A percentile compares a stretch with the other conserved stretches of the same genome.
Conservation (phyloP, 2,329 filamentous ascomycete species). For the Niveomyces coronatus region DNA sequence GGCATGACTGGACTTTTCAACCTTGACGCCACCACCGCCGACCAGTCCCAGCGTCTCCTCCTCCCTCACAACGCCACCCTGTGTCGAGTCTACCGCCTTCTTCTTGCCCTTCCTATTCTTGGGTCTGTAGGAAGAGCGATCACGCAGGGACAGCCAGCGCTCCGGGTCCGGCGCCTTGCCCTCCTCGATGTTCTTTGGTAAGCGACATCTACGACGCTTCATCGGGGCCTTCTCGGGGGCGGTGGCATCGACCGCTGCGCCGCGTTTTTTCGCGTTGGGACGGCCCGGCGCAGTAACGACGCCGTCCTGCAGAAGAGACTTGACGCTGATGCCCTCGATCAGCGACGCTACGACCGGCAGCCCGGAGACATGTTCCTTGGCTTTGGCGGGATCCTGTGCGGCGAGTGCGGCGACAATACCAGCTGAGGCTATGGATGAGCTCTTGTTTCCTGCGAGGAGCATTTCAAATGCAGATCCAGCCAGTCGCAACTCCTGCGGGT, state of each 20-base stretch:
- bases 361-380: constrained; percentile 42
- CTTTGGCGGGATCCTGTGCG: constrained; percentile 44
- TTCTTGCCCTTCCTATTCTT: constrained; percentile 91
- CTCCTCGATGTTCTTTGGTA: constrained; percentile 66
- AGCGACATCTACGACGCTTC: constrained; percentile 48
- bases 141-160: constrained; percentile 83
- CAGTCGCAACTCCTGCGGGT: constrained; percentile 53
- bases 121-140: constrained; percentile 78
- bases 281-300: constrained; percentile 36
- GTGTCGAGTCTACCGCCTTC: constrained; percentile 66
- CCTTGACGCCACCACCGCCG: constrained; percentile 53
- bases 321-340: constrained; percentile 48
- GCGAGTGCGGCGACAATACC: constrained; percentile 81
- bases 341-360: constrained; percentile 55
- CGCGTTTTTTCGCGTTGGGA: constrained; percentile 37
- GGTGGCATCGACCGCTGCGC: constrained; percentile 22
- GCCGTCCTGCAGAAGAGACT: constrained; percentile 54
- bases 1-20: constrained; percentile 44
- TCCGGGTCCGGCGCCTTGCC: constrained; percentile 79
- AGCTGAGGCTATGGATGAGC: constrained; percentile 61
- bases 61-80: constrained; percentile 73
- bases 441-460: constrained; percentile 54
- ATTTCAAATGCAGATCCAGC: constrained; percentile 72
- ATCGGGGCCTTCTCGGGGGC: constrained; percentile 37
- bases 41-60: constrained; percentile 56